These are phyloP conservation scores for Aspergillus quadricinctus DNA, from an alignment of 2,329 filamentous ascomycete genomes.

Conservation along the genomic window DNA sequence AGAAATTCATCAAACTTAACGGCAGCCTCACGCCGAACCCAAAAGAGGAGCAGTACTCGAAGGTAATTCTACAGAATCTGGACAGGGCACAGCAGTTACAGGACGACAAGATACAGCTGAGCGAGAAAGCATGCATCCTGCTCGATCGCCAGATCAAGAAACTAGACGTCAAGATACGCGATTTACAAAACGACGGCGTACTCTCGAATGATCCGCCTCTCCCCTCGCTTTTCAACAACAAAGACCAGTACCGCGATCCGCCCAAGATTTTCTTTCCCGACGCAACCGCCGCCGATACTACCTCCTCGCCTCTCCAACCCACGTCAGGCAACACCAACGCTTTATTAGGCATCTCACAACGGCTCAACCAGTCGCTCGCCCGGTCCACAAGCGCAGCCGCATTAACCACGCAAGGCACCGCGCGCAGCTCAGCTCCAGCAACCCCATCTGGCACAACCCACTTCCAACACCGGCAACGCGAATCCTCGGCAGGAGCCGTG, in stretches of 20 bases:
- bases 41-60: slow-evolving; percentile 59
- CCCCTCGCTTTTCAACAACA: slow-evolving; percentile 54
- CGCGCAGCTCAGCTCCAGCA: slow-evolving; percentile 42
- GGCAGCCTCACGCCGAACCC: slow-evolving; percentile 59
- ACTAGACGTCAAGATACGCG: slow-evolving; percentile 58
- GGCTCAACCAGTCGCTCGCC: slow-evolving; percentile 39
- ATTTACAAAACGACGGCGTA: slow-evolving; percentile 56
- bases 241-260: slow-evolving; percentile 39
- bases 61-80: slow-evolving; percentile 54
- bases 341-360: slow-evolving; percentile 49
- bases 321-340: slow-evolving; percentile 53
- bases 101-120: slow-evolving; percentile 58
- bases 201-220: slow-evolving; percentile 56
- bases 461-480: slow-evolving; percentile 48
- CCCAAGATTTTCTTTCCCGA: slow-evolving; percentile 50
- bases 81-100: slow-evolving; percentile 56
- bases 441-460: slow-evolving; percentile 39
- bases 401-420: slow-evolving; percentile 35
- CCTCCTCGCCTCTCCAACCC: slow-evolving; percentile 48
- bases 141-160: slow-evolving; percentile 61
- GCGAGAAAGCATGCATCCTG: slow-evolving; percentile 56
- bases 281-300: slow-evolving; percentile 39
- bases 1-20: slow-evolving; percentile 62
- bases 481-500: slow-evolving; percentile 50
- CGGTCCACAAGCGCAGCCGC: slow-evolving; percentile 33